Evolutionary conservation across 306 rosid genomes (phyloP).

Genomic region (Quercus berberidifolia): DNA sequence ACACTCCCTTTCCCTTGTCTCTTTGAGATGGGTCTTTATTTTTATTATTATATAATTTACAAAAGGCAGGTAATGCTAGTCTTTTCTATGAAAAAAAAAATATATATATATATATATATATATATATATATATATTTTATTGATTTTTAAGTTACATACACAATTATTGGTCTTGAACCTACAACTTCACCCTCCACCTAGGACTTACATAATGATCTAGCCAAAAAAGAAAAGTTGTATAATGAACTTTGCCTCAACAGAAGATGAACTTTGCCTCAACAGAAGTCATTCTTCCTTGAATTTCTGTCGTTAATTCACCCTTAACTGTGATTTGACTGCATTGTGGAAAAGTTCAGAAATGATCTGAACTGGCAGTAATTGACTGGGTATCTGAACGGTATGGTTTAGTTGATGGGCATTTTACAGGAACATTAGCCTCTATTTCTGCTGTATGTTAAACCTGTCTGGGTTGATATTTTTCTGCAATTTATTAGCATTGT

Average conservation of each 20-base stretch:
- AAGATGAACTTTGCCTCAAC: neutral
- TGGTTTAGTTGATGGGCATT: neutral
- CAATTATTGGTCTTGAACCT: too few relatives aligned
- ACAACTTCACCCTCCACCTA: too few relatives aligned
- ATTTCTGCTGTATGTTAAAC: constrained; percentile 10
- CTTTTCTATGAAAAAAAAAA: neutral
- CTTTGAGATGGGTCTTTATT: neutral
- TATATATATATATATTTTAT: too few relatives aligned
- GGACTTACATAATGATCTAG: neutral
- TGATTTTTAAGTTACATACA: too few relatives aligned
- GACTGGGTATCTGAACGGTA: neutral
- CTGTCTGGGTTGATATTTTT: constrained; percentile 12
- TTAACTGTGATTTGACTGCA: neutral
- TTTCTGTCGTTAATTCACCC: neutral
- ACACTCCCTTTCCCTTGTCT: neutral
- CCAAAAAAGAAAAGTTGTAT: neutral
- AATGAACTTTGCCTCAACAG: neutral
- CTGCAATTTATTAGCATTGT: neutral
- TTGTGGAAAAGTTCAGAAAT: neutral
- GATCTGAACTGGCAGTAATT: neutral
- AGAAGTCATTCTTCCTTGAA: neutral
- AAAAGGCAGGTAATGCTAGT: neutral
- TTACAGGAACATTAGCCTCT: neutral
- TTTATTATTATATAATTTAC: neutral
- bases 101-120: too few relatives aligned